Base-by-base conservation (phyloP, 169 alveolate genomes). In the Cryptosporidium felis region DNA sequence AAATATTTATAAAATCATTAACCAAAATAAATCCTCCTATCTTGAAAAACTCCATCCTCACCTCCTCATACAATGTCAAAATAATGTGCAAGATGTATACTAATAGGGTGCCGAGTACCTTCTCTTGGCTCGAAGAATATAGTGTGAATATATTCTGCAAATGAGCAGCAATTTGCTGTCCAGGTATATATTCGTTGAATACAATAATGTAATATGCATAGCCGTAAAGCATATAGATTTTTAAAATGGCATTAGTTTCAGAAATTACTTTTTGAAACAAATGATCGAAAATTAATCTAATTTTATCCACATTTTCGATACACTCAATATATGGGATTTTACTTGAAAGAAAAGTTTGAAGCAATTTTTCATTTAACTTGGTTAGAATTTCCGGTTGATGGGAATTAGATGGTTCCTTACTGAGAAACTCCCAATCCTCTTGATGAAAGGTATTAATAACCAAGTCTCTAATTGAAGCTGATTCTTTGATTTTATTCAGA, bases 281-380 rank as follows among this genome's bases (percentile, higher is more conserved):
- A 38, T 26, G 36, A 10, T 56, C 66, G 8, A 74, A 14, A 6
- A 74, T 9, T 36, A n/a, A 18, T 16, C 58, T 53, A 14, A 74
- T 12, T 53, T 74, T 74, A 21, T 74, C 74, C 36, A 42, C 44
- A 53, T 34, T 74, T n/a, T 74, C 82, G 56, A 74, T 74, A 34
- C 82, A 74, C 56, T 74, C 74, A 4, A 74, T 38, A 51, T 53
- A 74, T 51, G 82, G 82, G 32, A 74, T 38, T 38, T 51, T 23
- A 36, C 60, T 38, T 9, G 16, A 21, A 21, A 21, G 32, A 10
- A 74, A 26, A 38, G n/a, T 23, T 10, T 74, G 16, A 21, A 53
- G 21, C 21, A 74, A 40, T 40, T 56, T 53, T 51, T 74, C 74
- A 32, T 74, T 61, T 32, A 74, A 65, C 28, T 65, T n/a, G n/a